Conservation (phyloP, 352 stramenopile genomes). For the Pythium rhizo-oryzae region DNA sequence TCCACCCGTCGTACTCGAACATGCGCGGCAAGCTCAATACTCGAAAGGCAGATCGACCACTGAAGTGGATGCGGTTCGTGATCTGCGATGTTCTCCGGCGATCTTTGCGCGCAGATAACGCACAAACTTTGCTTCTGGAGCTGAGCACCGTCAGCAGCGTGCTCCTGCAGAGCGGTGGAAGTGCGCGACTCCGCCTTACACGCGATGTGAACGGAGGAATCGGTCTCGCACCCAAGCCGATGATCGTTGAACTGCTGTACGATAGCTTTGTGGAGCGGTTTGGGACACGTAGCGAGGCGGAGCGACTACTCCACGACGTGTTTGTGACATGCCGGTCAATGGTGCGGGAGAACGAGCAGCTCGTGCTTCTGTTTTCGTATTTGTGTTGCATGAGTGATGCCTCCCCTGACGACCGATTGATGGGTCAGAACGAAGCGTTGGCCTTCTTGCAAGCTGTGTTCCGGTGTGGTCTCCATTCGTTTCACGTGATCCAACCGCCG, state of each 20-base stretch:
- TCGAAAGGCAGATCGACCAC: conserved; percentile 44
- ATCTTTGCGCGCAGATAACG: conserved; percentile 37
- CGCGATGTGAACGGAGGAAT: conserved; percentile 58
- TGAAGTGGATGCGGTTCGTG: conserved; percentile 61
- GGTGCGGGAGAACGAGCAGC: conserved; percentile 29
- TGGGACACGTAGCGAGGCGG: conserved; percentile 67
- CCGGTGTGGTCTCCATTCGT: conserved; percentile 61
- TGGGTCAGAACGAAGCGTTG: conserved; percentile 72
- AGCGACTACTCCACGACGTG: conserved; percentile 83
- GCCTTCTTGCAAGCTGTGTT: conserved; percentile 63
- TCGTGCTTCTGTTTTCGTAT: conserved; percentile 67
- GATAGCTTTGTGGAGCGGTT: conserved; percentile 75
- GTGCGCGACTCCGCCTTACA: background rate
- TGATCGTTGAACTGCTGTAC: conserved; percentile 81
- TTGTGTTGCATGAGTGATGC: conserved; percentile 73
- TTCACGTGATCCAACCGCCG: conserved; percentile 47
- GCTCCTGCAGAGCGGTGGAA: conserved; percentile 3
- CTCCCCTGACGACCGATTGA: conserved; percentile 55
- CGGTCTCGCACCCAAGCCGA: conserved; percentile 48
- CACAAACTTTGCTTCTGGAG: conserved; percentile 40
- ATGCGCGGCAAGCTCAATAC: conserved; percentile 23
- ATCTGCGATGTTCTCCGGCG: conserved; percentile 61
- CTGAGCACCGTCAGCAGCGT: conserved; percentile 53
- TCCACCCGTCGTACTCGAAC: conserved; percentile 67
- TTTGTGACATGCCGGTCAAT: conserved; percentile 77